Base-by-base conservation (phyloP, 208 protist genomes). In the Crithidia thermophila region DNA sequence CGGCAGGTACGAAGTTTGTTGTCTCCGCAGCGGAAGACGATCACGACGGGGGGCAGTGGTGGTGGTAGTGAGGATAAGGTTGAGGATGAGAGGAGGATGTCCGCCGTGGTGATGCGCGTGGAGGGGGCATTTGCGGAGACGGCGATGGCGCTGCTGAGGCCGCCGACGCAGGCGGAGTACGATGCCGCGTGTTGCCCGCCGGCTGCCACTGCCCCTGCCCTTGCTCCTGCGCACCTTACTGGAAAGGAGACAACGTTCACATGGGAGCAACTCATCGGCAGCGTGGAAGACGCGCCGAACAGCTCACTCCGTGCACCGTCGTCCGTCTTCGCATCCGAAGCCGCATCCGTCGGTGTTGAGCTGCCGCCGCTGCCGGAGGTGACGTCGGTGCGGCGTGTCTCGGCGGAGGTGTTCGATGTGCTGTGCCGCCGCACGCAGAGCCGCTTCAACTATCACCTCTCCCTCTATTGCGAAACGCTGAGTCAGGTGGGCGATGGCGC, bases 391-490 rank as follows among this genome's bases (percentile, higher is more conserved):
- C 49, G 36, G 11, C 20, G 21, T 3, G 56, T 66, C 30, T 21
- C 58, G 1, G 49, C 30, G 9, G 7, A 6, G 1, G 7, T 39
- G 3, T 59, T 65, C 9, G 1, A 1, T 16, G 21, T 14, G 7
- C 67, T 72, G 10, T 72, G 67, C 31, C 21, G 16, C n/a, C 37
- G 37, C n/a, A 58, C 40, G 28, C 67, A 73, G 31, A 9, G 27
- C 23, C 42, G 78, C 55, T 76, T 73, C 34, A 93, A 93, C 67
- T 93, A 90, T 47, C 79, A 90, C 56, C 60, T 78, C 50, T 86
- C 87, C 18, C 67, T 84, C n/a, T 88, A 82, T 66, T 71, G 88
- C 40, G 87, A 90, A 62, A 72, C 72, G 5, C 64, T 73, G 1
- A 73, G 67, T 43, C 58, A 67, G 27, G 42, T 73, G 11, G 33